Conservation (phyloP, 2,329 filamentous ascomycete species). For the Periconia sp. region DNA sequence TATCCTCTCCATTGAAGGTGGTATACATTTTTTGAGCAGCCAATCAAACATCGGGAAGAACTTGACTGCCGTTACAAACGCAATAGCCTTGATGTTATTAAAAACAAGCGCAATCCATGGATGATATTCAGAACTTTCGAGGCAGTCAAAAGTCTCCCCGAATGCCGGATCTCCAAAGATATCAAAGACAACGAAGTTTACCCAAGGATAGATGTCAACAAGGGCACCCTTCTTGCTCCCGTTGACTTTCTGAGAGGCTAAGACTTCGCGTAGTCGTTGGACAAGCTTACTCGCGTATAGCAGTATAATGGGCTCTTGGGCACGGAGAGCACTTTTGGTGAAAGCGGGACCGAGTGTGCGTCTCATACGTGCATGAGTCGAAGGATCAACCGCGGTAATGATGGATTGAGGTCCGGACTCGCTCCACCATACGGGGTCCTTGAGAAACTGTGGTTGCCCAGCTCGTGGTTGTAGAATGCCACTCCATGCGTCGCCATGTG, state of each 20-base stretch:
- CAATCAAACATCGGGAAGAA: slow-evolving; percentile 8
- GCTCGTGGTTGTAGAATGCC: too few species aligned
- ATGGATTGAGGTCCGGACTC: neutral
- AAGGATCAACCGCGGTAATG: slow-evolving; percentile 1
- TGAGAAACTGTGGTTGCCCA: neutral
- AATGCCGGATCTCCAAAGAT: slow-evolving; percentile 19
- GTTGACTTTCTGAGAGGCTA: neutral
- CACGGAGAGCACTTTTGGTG: slow-evolving; percentile 42
- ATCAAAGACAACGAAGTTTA: slow-evolving; percentile 5
- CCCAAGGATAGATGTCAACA: slow-evolving; percentile 1
- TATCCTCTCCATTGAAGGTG: slow-evolving; percentile 1
- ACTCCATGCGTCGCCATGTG: too few species aligned
- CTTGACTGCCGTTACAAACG: neutral
- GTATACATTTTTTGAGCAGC: too few species aligned
- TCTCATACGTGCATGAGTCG: slow-evolving; percentile 14
- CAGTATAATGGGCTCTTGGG: slow-evolving; percentile 40
- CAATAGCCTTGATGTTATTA: slow-evolving; percentile 1
- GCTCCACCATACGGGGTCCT: slow-evolving; percentile 1
- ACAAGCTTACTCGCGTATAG: neutral
- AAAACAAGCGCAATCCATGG: slow-evolving; percentile 10
- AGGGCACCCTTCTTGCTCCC: neutral
- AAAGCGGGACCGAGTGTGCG: slow-evolving; percentile 43
- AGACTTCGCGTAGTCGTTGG: neutral
- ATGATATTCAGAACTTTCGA: slow-evolving; percentile 7
- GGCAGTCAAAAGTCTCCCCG: slow-evolving; percentile 20